Base-by-base conservation (phyloP, 768 basidiomycete genomes). In the Pulveroboletus ravenelii region DNA sequence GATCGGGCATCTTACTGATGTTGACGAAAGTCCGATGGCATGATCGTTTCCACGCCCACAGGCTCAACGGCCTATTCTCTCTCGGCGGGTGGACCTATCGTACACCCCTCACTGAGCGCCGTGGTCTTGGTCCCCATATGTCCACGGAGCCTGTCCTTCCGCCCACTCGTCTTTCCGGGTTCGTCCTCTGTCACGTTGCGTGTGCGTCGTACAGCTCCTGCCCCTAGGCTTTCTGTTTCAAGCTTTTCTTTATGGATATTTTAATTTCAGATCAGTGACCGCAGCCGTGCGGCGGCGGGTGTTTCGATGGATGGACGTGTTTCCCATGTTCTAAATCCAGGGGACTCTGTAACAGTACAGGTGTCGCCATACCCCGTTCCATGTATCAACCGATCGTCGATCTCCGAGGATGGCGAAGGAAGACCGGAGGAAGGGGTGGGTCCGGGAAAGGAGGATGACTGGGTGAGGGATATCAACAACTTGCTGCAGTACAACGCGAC, bases 401-500 rank as follows among this genome's bases (percentile, higher is more conserved):
- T 88, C 51, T 76, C 80, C 4, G 80, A 83, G 43, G 67, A 69
- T 3, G 70, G 62, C 18, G 67, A 73, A 27, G 66, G 67, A 37
- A 69, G 72, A 36, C 68, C 75, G 39, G 75, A 71, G 43, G 85
- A 87, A 67, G 87, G 87, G 25, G 87, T 81, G 23, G 79, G 79
- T 9, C 87, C 83, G 25, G 86, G 89, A 10, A 89, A 87, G 62
- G 89, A 90, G 59, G 89, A 92, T 62, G 92, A 93, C 60, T 96
- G 93, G 93, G 92, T 94, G n/a, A 78, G 89, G 48, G 93, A 96
- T 63, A 96, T 96, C 69, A 95, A 95, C 67, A 93, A 92, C 57
- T 70, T 96, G 51, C 71, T 96, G 49, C 92, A 94, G 69, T 96
- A 95, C 72, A 96, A 96, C 58, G 90, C 90, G 27, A 92, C 93